Evolutionary conservation across 805 yeast genomes (phyloP).

Genomic region (Brettanomyces custersianus): DNA sequence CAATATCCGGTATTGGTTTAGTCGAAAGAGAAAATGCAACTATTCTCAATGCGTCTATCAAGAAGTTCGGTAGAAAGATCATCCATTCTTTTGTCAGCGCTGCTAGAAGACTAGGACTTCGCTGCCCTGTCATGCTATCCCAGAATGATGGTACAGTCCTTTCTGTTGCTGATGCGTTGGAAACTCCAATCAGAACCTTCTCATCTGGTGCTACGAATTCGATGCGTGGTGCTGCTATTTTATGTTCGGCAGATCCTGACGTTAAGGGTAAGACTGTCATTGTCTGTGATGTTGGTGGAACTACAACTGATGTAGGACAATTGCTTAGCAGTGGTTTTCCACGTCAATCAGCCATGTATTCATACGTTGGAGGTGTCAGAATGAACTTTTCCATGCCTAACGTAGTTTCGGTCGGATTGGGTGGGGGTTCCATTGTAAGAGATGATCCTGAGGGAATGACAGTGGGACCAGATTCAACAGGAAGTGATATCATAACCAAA

Average conservation of each 20-base stretch:
- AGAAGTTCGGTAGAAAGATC: conserved; percentile 32
- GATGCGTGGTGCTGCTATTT: conserved; percentile 38
- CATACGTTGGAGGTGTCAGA: conserved; percentile 37
- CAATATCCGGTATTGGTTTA: conserved; percentile 34
- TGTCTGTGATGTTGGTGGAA: conserved; percentile 44
- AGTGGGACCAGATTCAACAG: conserved; percentile 42
- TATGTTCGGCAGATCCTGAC: conserved; percentile 22
- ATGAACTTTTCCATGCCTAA: conserved; percentile 45
- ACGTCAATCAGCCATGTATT: conserved; percentile 34
- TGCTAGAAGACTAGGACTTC: conserved; percentile 26
- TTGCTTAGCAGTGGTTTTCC: conserved; percentile 39
- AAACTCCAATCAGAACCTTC: conserved; percentile 36
- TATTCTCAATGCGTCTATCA: conserved; percentile 37
- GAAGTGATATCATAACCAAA: conserved; percentile 28
- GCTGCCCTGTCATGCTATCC: conserved; percentile 31
- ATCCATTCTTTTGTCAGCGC: conserved; percentile 32
- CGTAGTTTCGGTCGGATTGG: conserved; percentile 39
- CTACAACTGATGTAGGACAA: conserved; percentile 42
- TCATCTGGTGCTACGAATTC: conserved; percentile 42
- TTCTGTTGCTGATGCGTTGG: conserved; percentile 29
- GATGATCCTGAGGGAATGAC: conserved; percentile 16
- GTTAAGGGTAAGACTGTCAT: conserved; percentile 24
- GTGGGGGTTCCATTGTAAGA: conserved; percentile 40
- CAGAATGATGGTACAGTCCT: conserved; percentile 43
- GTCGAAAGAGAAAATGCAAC: conserved; percentile 40